These are phyloP conservation scores for Pseudomicrostroma phylloplanum DNA, from an alignment of 1,284 basidiomycete genomes.

Conservation along the genomic window DNA sequence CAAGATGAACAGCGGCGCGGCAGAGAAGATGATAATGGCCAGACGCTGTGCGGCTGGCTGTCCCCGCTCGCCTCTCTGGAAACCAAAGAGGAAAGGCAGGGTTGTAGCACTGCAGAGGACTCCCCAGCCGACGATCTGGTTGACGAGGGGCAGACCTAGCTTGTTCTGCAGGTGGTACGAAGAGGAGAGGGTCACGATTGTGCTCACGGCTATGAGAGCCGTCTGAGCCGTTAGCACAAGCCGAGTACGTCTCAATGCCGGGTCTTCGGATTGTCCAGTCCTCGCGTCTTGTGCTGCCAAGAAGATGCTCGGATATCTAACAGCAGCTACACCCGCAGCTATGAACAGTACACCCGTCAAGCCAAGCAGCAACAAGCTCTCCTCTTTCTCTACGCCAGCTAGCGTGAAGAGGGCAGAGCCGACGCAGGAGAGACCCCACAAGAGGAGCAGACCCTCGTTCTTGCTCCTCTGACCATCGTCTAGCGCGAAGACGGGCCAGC, in stretches of 20 bases:
- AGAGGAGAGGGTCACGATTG: conserved; percentile 58
- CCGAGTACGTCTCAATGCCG: conserved; percentile 18
- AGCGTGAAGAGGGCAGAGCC: conserved; percentile 65
- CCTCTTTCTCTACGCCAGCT: conserved; percentile 67
- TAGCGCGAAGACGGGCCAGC: conserved; percentile 56
- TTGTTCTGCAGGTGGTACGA: conserved; percentile 62
- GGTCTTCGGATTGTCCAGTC: neutral
- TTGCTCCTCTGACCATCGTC: conserved; percentile 25
- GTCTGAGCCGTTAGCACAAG: conserved; percentile 28
- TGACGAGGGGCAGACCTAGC: conserved; percentile 61
- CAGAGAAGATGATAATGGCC: conserved; percentile 53
- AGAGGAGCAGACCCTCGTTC: conserved; percentile 47
- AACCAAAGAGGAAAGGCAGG: conserved; percentile 36
- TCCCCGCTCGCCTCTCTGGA: conserved; percentile 15
- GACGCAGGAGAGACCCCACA: conserved; percentile 61
- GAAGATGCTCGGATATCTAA: conserved; percentile 17
- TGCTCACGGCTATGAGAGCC: conserved; percentile 55
- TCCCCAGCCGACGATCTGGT: conserved; percentile 65
- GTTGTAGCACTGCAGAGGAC: conserved; percentile 53
- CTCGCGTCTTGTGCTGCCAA: conserved; percentile 12
- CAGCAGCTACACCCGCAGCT: conserved; percentile 16
- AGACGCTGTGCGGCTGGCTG: conserved; percentile 46
- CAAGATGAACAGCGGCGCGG: conserved; percentile 71
- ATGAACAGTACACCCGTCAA: conserved; percentile 26
- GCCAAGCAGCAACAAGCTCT: conserved; percentile 53